A percentile compares a stretch with the other conserved stretches of the same genome.
Conservation (phyloP, 148 eudicot genomes). For the Pharnaceum exiguum region DNA sequence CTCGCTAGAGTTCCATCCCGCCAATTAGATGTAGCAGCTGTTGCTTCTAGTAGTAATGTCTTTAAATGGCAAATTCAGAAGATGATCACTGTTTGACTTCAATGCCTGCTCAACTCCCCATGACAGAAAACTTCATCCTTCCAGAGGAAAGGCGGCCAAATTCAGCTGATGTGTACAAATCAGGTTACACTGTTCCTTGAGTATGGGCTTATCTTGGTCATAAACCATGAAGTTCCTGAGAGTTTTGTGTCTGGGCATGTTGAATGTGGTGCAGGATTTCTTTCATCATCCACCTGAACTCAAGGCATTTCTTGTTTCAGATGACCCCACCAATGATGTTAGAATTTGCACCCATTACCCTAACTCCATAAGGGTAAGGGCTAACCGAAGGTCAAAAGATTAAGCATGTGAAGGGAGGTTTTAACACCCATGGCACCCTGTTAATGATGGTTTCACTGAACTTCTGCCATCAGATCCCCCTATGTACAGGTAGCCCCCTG, state of each 20-base stretch:
- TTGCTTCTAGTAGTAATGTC: not conserved
- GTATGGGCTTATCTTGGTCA: conserved; percentile 31
- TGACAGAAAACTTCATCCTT: conserved; percentile 20
- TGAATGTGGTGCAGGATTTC: conserved; percentile 21
- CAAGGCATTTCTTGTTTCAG: conserved; percentile 26
- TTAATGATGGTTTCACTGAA: conserved; percentile 10
- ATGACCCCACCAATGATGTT: conserved; percentile 27
- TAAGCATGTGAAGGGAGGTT: conserved; percentile 36
- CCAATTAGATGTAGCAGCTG: too few relatives aligned
- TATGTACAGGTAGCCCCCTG: conserved; percentile 17
- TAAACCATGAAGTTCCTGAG: conserved; percentile 30
- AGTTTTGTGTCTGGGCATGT: conserved; percentile 24
- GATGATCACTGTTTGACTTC: not conserved
- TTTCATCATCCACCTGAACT: conserved; percentile 33
- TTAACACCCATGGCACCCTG: conserved; percentile 36
- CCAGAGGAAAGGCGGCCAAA: conserved; percentile 23
- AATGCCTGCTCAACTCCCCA: conserved; percentile 4
- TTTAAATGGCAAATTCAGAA: conserved; percentile 27
- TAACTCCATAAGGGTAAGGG: conserved; percentile 14
- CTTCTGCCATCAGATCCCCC: conserved; percentile 21
- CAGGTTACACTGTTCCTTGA: conserved; percentile 19
- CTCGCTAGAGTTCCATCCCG: too few relatives aligned
- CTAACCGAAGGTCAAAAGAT: conserved; percentile 1
- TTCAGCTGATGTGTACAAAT: conserved; percentile 2
- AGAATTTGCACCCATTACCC: conserved; percentile 31